phyloP scores from a whole-genome alignment of 768 basidiomycete genomes.

The Mycena vitilis region DNA sequence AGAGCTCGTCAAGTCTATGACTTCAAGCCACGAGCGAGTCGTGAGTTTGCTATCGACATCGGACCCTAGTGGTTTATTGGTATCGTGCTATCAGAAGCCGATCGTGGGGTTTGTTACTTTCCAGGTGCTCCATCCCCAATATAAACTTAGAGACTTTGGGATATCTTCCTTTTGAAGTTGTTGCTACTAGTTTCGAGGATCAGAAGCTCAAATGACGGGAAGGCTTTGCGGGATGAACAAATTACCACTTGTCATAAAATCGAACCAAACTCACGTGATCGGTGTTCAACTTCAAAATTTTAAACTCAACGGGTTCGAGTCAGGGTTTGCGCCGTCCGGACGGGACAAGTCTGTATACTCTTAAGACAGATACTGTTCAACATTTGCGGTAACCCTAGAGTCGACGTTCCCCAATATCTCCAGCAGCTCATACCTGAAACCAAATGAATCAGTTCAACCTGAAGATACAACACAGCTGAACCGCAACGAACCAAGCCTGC shows the following conservation, averaged over 20 bases:
- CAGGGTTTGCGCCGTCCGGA: background rate
- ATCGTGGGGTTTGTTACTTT: constrained; percentile 26
- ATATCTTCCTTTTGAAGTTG: constrained; percentile 6
- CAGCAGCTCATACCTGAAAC: constrained; percentile 32
- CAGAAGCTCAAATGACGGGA: no score
- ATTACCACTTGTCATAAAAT: no score
- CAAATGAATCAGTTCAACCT: background rate
- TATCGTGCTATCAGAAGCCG: constrained; percentile 12
- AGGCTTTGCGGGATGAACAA: no score
- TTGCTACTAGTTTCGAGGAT: no score
- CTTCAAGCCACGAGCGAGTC: constrained; percentile 20
- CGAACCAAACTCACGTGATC: no score
- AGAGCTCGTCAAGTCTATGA: constrained; percentile 22
- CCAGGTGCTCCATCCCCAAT: constrained; percentile 32
- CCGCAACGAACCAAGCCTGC: constrained; percentile 12
- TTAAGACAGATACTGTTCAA: constrained; percentile 31
- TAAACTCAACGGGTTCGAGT: background rate
- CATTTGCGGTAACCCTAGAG: constrained; percentile 30
- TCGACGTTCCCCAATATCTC: constrained; percentile 38
- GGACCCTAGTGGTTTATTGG: constrained; percentile 19
- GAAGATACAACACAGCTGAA: background rate
- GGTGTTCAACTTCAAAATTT: no score
- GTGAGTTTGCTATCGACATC: constrained; percentile 9
- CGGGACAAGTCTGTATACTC: background rate
- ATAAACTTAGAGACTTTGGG: constrained; percentile 28